Base-by-base conservation (phyloP, 768 basidiomycete genomes). In the Kockovaella imperatae region DNA sequence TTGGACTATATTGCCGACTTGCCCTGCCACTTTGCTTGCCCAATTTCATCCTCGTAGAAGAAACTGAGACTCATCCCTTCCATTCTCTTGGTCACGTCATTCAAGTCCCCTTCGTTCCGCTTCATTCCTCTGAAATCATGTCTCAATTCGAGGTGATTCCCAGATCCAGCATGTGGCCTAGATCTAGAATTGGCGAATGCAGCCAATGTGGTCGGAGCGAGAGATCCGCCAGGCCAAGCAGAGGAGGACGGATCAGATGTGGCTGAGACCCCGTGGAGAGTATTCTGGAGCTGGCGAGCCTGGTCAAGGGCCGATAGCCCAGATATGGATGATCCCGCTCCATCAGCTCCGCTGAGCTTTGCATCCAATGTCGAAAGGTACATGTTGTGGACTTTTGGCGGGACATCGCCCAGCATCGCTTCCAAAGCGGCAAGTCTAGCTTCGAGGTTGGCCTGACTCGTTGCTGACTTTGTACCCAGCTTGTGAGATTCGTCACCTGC, bases 41-140 rank as follows among this genome's bases (percentile, higher is more conserved):
- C 72, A 42, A 71, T 69, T 53, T 73, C 72, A 51, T 73, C 72
- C 23, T 71, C 59, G 47, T 73, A 73, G 48, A 73, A 69, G 54
- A 73, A 64, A n/a, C n/a, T n/a, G n/a, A n/a, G n/a, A 35, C 64
- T 69, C 61, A 70, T 64, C 5, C 67, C 70, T 25, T 68, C 66
- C 64, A 73, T 62, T 32, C 62, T 45, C 36, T 64, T 64, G 17
- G 66, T 58, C 39, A 73, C 50, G 17, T 64, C 62, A 23, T 65
- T 61, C 21, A 70, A 52, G 10, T 49, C 49, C 13, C 57, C 61
- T 18, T 59, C 55, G n/a, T 31, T 42, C 42, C 46, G 50, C 31
- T 30, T 45, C 42, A 39, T 17, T 2, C 40, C 42, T 3, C 47
- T 49, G 25, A 50, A 35, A n/a, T 26, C 28, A 17, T 21, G 31